Percentiles rank a stretch among this genome's conserved stretches.
Evolutionary conservation across 805 yeast genomes (phyloP).

Genomic region (Wickerhamomyces bovis): DNA sequence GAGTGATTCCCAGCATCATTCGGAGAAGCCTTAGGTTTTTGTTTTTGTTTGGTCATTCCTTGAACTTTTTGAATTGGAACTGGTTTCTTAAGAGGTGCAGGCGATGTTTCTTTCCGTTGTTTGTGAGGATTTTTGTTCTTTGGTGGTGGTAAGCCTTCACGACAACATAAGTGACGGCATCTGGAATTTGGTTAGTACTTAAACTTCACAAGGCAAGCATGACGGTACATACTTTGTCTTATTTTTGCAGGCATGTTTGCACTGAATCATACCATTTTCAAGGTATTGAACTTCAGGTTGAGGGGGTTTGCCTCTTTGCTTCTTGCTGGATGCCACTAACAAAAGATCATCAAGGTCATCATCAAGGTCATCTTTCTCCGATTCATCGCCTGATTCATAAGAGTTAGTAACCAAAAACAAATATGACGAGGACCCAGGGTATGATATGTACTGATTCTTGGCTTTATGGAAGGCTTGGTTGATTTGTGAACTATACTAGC

Average conservation of each 20-base stretch:
- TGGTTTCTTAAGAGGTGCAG: not conserved
- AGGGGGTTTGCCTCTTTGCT: not conserved
- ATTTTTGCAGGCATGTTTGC: constrained; percentile 39
- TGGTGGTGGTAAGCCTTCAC: constrained; percentile 33
- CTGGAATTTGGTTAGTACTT: constrained; percentile 15
- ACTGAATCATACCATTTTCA: constrained; percentile 28
- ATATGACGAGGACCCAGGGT: not conserved
- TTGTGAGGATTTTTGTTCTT: not conserved
- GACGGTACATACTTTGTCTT: constrained; percentile 17
- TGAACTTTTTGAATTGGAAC: not conserved
- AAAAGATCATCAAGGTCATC: constrained; percentile 26
- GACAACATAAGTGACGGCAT: constrained; percentile 44
- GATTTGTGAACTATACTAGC: not conserved
- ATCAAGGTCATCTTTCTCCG: constrained; percentile 17
- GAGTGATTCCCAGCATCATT: not conserved
- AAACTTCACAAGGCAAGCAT: no score
- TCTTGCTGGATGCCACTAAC: constrained; percentile 14
- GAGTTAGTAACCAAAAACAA: constrained; percentile 3
- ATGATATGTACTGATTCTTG: not conserved
- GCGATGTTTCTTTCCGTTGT: not conserved
- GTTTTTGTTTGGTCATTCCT: not conserved
- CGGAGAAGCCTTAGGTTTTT: not conserved
- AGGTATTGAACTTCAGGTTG: constrained; percentile 9
- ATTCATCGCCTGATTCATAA: constrained; percentile 10
- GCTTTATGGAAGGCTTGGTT: not conserved